Percentiles rank a stretch among this genome's conserved stretches.
These are phyloP conservation scores for Helicostylum pulchrum DNA, from an alignment of 192 early-diverging fungal species.

Conservation along the genomic window DNA sequence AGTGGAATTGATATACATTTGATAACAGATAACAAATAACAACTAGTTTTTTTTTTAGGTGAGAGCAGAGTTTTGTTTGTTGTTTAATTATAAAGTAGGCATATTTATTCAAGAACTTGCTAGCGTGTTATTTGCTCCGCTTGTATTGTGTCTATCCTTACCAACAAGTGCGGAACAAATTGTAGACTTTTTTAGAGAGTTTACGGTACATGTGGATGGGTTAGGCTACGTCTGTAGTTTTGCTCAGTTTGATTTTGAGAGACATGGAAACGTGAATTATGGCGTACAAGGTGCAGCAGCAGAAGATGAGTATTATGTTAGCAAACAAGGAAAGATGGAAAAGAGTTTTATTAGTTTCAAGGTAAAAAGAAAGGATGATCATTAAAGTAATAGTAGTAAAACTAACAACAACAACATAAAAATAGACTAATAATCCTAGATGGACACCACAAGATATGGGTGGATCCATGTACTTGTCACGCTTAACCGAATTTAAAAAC, in stretches of 20 bases:
- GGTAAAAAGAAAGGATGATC: conserved; percentile 34
- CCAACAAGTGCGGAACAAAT: conserved; percentile 72
- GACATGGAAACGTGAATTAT: conserved; percentile 86
- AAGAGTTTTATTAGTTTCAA: conserved; percentile 96
- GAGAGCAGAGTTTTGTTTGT: conserved; percentile 67
- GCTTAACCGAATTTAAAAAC: conserved; percentile 48
- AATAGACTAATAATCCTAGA: conserved; percentile 77
- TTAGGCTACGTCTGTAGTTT: conserved; percentile 96
- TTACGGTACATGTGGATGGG: conserved; percentile 87
- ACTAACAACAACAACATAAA: background rate
- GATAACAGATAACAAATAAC: background rate
- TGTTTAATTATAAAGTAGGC: conserved; percentile 79
- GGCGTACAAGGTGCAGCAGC: conserved; percentile 63
- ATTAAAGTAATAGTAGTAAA: too few relatives aligned
- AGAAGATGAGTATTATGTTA: conserved; percentile 59
- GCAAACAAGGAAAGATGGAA: conserved; percentile 97
- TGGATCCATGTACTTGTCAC: conserved; percentile 76
- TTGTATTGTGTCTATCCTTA: conserved; percentile 77
- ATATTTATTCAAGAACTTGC: conserved; percentile 82
- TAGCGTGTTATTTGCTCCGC: conserved; percentile 76
- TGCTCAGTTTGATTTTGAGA: conserved; percentile 91
- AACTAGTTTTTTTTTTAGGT: conserved; percentile 46
- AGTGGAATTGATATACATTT: background rate
- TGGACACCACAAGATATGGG: conserved; percentile 85
- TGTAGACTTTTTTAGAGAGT: conserved; percentile 94